phyloP scores from a whole-genome alignment of 495 filamentous ascomycete species.

The Mytilinidion resinicola region DNA sequence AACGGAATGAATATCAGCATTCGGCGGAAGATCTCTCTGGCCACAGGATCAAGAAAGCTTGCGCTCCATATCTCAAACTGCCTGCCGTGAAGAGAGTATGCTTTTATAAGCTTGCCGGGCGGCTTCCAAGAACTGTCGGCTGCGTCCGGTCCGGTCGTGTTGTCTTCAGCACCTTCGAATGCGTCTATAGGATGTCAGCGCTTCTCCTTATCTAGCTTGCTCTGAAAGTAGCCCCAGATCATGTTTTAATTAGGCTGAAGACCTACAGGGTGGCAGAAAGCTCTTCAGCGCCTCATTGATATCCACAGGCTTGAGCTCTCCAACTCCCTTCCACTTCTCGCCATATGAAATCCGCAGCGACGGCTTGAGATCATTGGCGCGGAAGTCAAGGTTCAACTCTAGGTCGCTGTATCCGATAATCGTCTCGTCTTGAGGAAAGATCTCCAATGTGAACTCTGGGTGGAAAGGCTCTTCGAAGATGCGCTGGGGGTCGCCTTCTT shows the following conservation, averaged over 20 bases:
- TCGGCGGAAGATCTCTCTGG: slow-evolving; percentile 62
- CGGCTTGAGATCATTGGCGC: slow-evolving; percentile 74
- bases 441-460: slow-evolving; percentile 80
- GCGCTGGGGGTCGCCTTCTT: slow-evolving; percentile 2
- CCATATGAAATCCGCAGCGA: slow-evolving; percentile 63
- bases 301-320: slow-evolving; percentile 63
- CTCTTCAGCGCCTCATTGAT: slow-evolving; percentile 58
- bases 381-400: slow-evolving; percentile 67
- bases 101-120: slow-evolving; percentile 50
- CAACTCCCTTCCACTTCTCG: slow-evolving; percentile 62
- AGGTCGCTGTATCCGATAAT: slow-evolving; percentile 87
- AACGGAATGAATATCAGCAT: slow-evolving; percentile 78
- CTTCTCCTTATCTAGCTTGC: neutral
- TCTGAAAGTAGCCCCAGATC: too few species aligned
- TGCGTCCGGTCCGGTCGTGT: slow-evolving; percentile 2
- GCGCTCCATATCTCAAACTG: slow-evolving; percentile 59
- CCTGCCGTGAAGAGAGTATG: slow-evolving; percentile 45
- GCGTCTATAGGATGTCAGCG: slow-evolving; percentile 3
- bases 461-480: slow-evolving; percentile 51
- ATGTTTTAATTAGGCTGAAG: neutral
- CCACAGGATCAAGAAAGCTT: slow-evolving; percentile 49
- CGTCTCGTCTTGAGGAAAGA: slow-evolving; percentile 84
- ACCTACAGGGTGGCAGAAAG: slow-evolving; percentile 47
- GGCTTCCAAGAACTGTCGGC: slow-evolving; percentile 43
- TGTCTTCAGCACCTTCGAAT: slow-evolving; percentile 3